Percentiles rank a stretch among this genome's conserved stretches.
Evolutionary conservation across 225 moss, liverwort and hornwort species (phyloP).

Genomic region (Pseudisothecium myosuroides): DNA sequence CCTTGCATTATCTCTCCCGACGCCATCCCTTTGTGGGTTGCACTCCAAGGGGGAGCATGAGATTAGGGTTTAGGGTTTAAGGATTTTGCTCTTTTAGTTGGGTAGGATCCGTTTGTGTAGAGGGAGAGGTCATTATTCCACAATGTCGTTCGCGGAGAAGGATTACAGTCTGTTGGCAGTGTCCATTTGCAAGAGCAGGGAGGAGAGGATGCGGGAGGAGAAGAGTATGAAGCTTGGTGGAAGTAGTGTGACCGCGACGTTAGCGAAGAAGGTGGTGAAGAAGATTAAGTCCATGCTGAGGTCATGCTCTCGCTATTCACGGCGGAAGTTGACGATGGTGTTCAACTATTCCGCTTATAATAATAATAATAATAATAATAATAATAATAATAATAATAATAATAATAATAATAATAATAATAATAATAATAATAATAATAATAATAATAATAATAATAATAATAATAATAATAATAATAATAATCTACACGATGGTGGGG

Average conservation of each 20-base stretch:
- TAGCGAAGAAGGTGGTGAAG: constrained; percentile 11
- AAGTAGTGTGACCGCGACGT: neutral
- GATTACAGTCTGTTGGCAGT: constrained; percentile 6
- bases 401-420: too few relatives aligned
- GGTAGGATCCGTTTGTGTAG: neutral
- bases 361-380: neutral
- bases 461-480: too few relatives aligned
- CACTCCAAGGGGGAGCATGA: neutral
- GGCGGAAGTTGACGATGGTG: neutral
- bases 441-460: too few relatives aligned
- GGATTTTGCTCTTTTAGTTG: neutral
- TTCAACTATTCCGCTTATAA: neutral
- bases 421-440: too few relatives aligned
- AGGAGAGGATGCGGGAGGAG: neutral
- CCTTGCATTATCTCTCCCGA: neutral
- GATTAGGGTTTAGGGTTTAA: neutral
- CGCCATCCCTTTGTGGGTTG: neutral
- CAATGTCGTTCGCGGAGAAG: constrained; percentile 3
- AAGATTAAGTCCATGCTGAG: constrained; percentile 8
- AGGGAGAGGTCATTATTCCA: neutral
- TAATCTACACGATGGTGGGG: neutral
- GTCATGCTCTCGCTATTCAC: neutral
- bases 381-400: too few relatives aligned
- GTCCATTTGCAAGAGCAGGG: neutral
- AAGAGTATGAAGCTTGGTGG: neutral